Base-by-base conservation (phyloP, 116 monocot genomes). In the Posidonia oceanica region DNA sequence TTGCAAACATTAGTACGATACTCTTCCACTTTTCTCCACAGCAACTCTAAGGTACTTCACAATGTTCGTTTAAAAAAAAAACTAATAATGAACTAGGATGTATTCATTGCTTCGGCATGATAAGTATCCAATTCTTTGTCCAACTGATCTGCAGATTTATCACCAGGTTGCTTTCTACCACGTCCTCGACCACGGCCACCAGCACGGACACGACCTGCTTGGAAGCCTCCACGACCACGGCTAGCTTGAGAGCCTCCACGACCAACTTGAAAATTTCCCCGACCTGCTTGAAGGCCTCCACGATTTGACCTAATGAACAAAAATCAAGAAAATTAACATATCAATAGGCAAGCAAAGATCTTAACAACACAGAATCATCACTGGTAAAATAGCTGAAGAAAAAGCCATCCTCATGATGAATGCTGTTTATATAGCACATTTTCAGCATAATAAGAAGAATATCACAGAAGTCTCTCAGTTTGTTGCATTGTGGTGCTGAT, bases 41-140 rank as follows among this genome's bases (percentile, higher is more conserved):
- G 16, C 22, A 60, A 1, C 48, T 42, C 42, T 8, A 42, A 42
- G 42, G 42, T 42, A 42, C 42, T 8, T 42, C 42, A 10, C 48
- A 48, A 48, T 48, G 48, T 48, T 48, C 29, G 29, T 48, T n/a
- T n/a, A n/a, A n/a, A 7, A 4, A 17, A n/a, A 17, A 21, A 15
- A 17, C 20, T 7, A 3, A 3, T 6, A 58, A 58, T 20, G 22
- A 42, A 54, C 57, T 74, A 81, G 39, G 78, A 85, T 23, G 83
- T 85, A 63, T 79, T 78, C 87, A 87, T 90, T 39, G 83, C 91
- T 3, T 78, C 77, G 0, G 88, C 77, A 72, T 88, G 91, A 54
- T 91, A 91, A 38, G 12, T 82, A 4, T 91, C 91, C 36, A 91
- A 72, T 2, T 91, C 91, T 67, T 90, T 86, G 75, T 90, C 87